Percentiles rank a stretch among this genome's conserved stretches.
phyloP scores from a whole-genome alignment of 2,329 filamentous ascomycete genomes.

The Aquanectria penicillioides region DNA sequence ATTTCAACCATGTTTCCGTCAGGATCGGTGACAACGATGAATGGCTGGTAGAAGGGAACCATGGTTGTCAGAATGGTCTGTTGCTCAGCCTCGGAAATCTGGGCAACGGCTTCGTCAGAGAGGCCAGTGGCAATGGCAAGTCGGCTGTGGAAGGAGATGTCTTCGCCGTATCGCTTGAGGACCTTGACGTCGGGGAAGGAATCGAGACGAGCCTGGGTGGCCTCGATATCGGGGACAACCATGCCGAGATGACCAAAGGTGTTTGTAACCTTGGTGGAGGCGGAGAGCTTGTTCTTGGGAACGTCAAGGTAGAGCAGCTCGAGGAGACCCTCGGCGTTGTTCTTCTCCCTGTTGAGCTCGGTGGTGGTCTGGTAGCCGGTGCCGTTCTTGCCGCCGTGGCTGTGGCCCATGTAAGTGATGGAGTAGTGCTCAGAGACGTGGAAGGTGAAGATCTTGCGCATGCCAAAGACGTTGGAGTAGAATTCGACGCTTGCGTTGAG shows the following conservation, averaged over 20 bases:
- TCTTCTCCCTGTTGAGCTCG: slow-evolving; percentile 48
- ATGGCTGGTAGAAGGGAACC: slow-evolving; percentile 18
- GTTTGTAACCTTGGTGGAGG: slow-evolving; percentile 38
- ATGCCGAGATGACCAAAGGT: slow-evolving; percentile 49
- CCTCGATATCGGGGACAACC: slow-evolving; percentile 46
- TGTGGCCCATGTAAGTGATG: slow-evolving; percentile 49
- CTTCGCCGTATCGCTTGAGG: slow-evolving; percentile 42
- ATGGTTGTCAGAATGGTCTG: slow-evolving; percentile 13
- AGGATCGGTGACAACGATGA: slow-evolving; percentile 37
- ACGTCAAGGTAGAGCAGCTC: slow-evolving; percentile 44
- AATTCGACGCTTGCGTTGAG: slow-evolving; percentile 45
- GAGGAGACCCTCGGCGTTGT: slow-evolving; percentile 45
- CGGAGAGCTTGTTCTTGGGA: slow-evolving; percentile 28
- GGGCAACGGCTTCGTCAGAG: slow-evolving; percentile 11
- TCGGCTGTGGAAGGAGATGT: slow-evolving; percentile 5
- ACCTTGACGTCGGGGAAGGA: slow-evolving; percentile 27
- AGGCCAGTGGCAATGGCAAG: slow-evolving; percentile 30
- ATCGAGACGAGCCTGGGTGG: slow-evolving; percentile 42
- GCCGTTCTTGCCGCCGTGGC: slow-evolving; percentile 50
- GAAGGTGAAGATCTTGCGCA: slow-evolving; percentile 48
- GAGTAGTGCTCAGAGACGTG: slow-evolving; percentile 41
- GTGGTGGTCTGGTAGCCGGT: slow-evolving; percentile 48
- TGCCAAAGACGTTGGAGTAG: slow-evolving; percentile 47
- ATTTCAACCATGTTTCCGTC: slow-evolving; percentile 42
- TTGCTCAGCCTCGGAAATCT: slow-evolving; percentile 15